These are phyloP conservation scores for Oryza brachyantha DNA, from an alignment of 176 grass and related monocot genomes.

Conservation along the genomic window DNA sequence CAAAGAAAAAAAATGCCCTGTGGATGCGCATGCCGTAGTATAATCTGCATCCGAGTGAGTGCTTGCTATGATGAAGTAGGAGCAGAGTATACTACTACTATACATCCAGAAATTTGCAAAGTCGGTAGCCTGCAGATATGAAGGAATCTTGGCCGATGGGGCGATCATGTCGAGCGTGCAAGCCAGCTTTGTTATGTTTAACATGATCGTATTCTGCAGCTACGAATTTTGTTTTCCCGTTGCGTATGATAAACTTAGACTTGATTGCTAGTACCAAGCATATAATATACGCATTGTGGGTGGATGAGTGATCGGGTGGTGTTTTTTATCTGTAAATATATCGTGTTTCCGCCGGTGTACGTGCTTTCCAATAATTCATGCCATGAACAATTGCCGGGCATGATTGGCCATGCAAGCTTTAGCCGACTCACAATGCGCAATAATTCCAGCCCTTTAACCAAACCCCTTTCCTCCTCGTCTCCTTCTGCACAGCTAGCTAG, in stretches of 20 bases:
- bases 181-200: neutral
- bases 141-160: slow-evolving; percentile 19
- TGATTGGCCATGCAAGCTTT: neutral
- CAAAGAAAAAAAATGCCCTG: too few species aligned
- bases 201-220: neutral
- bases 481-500: neutral
- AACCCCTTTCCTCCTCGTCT: neutral
- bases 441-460: neutral
- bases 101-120: neutral
- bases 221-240: neutral
- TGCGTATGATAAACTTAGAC: too few species aligned
- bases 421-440: neutral
- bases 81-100: neutral
- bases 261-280: too few species aligned
- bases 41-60: neutral
- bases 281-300: neutral
- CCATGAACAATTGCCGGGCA: slow-evolving; percentile 17
- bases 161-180: neutral
- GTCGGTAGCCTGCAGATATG: neutral
- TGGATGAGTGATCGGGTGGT: neutral
- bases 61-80: neutral
- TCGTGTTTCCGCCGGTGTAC: neutral
- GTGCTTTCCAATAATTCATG: slow-evolving; percentile 1
- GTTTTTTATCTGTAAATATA: neutral
- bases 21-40: neutral